phyloP scores from a whole-genome alignment of 768 basidiomycete genomes.

The Podaxis sp. region DNA sequence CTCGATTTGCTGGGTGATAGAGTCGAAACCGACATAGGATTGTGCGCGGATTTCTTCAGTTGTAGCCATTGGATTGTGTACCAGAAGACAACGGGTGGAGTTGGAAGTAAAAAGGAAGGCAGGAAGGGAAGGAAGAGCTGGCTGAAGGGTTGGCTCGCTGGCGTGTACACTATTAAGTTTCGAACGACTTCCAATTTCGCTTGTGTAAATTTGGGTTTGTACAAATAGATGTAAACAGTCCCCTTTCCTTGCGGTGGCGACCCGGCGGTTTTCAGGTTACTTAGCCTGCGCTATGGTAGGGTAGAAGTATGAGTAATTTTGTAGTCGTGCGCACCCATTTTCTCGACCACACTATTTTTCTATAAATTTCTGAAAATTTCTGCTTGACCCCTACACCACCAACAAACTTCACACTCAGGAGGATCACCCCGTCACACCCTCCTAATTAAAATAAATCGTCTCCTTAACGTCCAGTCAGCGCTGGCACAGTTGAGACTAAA shows the following conservation, averaged over 20 bases:
- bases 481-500: not conserved
- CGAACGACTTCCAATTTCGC: conserved; percentile 15
- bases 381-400: not conserved
- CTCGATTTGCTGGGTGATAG: conserved; percentile 96
- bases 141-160: not conserved
- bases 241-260: not conserved
- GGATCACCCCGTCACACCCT: not conserved
- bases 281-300: not conserved
- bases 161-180: conserved; percentile 14
- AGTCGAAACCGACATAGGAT: conserved; percentile 97
- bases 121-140: not conserved
- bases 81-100: not conserved
- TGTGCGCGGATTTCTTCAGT: conserved; percentile 82
- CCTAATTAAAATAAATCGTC: not conserved
- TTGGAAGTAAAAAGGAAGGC: not conserved
- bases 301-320: not conserved
- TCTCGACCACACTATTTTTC: not conserved
- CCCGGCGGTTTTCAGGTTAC: not conserved
- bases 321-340: not conserved
- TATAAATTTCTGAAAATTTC: not conserved
- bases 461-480: not conserved
- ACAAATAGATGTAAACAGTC: conserved; percentile 12
- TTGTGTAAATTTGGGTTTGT: conserved; percentile 8
- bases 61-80: conserved; percentile 19
- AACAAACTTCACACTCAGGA: not conserved